Conservation (phyloP, 1,139 yeast species). For the Scheffersomyces cryptocercus region DNA sequence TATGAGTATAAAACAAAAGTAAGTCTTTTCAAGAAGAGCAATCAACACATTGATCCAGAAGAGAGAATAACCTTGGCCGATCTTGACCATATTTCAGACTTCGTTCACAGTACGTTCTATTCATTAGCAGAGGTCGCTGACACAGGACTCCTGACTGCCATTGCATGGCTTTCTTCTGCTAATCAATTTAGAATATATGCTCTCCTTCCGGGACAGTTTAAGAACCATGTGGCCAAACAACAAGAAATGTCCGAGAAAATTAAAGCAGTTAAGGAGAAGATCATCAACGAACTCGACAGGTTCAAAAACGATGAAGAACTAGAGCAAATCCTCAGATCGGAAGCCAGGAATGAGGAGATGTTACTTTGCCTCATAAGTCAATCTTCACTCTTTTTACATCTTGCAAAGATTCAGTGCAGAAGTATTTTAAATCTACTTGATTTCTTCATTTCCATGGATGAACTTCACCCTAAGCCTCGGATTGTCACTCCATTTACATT, state of each 20-base stretch:
- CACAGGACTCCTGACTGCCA: conserved; percentile 17
- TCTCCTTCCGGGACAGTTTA: conserved; percentile 14
- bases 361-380: conserved; percentile 31
- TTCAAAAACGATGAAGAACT: conserved; percentile 15
- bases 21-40: conserved; percentile 21
- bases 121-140: conserved; percentile 20
- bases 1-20: conserved; percentile 27
- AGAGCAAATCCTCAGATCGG: conserved; percentile 14
- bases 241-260: conserved; percentile 18
- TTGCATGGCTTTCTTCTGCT: conserved; percentile 32
- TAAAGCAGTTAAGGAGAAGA: conserved; percentile 8
- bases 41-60: conserved; percentile 16
- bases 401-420: conserved; percentile 19
- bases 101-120: conserved; percentile 18
- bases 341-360: conserved; percentile 23
- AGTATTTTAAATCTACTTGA: conserved; percentile 22
- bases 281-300: conserved; percentile 7
- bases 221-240: conserved; percentile 17
- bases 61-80: conserved; percentile 19
- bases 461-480: conserved; percentile 25
- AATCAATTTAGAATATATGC: conserved; percentile 29
- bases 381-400: conserved; percentile 22
- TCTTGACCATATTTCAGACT: conserved; percentile 26
- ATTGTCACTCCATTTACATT: conserved; percentile 20
- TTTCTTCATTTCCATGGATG: conserved; percentile 28